Conservation (phyloP, 1,284 basidiomycete species). For the Rhodotorula sp. region DNA sequence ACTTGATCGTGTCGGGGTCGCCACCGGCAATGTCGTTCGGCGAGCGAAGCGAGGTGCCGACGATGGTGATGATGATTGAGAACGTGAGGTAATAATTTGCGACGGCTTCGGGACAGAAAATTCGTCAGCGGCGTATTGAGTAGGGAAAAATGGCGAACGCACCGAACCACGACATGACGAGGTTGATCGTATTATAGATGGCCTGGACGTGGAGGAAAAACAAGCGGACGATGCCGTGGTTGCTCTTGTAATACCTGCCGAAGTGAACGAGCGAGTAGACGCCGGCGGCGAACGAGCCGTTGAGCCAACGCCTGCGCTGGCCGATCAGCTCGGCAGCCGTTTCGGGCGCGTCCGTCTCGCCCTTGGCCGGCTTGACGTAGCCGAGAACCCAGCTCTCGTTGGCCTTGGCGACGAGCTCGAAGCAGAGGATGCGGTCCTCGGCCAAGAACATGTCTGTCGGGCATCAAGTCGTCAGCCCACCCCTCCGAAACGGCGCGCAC, state of each 20-base stretch:
- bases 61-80: conserved; percentile 39
- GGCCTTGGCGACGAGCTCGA: conserved; percentile 43
- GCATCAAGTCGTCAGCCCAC: conserved; percentile 2
- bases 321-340: conserved; percentile 73
- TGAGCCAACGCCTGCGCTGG: conserved; percentile 61
- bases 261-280: conserved; percentile 95
- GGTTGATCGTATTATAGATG: conserved; percentile 53
- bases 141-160: not conserved
- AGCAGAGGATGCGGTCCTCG: conserved; percentile 41
- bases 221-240: conserved; percentile 56
- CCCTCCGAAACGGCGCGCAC: too few relatives aligned
- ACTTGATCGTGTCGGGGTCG: conserved; percentile 20
- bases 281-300: conserved; percentile 94
- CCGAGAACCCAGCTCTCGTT: conserved; percentile 65
- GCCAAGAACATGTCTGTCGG: conserved; percentile 46
- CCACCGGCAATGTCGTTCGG: conserved; percentile 32
- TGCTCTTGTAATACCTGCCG: conserved; percentile 78
- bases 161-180: conserved; percentile 51
- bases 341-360: conserved; percentile 55
- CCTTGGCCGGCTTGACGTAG: conserved; percentile 45
- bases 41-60: conserved; percentile 26
- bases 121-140: not conserved
- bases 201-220: conserved; percentile 88
- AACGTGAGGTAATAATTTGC: conserved; percentile 40
- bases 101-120: conserved; percentile 18